Conservation (phyloP, 305 asterid genomes). For the Salvia sclarea region DNA sequence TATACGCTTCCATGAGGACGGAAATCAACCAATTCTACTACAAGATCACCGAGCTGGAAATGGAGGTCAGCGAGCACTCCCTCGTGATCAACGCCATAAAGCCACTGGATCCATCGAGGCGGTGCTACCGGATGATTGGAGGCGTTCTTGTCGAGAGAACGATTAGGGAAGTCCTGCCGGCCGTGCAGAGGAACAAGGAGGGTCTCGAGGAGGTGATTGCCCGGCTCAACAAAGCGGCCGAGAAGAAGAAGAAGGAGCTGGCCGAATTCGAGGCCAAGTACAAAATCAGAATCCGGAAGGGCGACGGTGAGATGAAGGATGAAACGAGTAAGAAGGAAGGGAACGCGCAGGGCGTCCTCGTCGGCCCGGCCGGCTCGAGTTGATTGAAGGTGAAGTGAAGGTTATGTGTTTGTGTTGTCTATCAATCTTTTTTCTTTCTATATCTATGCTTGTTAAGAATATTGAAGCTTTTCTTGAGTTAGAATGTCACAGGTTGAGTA, state of each 20-base stretch:
- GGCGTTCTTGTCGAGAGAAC: constrained; percentile 97
- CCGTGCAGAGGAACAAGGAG: constrained; percentile 82
- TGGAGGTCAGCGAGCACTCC: constrained; percentile 93
- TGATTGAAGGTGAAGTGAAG: constrained; percentile 27
- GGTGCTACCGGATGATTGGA: constrained; percentile 96
- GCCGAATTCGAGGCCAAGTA: constrained; percentile 85
- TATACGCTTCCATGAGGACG: constrained; percentile 67
- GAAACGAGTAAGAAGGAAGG: constrained; percentile 88
- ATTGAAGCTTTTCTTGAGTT: constrained; percentile 17
- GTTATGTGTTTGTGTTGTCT: background rate
- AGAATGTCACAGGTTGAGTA: background rate
- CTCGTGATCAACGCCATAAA: constrained; percentile 86
- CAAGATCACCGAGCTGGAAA: constrained; percentile 86
- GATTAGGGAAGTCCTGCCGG: constrained; percentile 85
- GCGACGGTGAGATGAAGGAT: constrained; percentile 69
- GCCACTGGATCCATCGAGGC: constrained; percentile 85
- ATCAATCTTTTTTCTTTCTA: background rate
- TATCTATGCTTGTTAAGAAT: constrained; percentile 13
- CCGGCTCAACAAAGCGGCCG: constrained; percentile 78
- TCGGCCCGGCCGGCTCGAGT: constrained; percentile 67
- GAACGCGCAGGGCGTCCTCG: constrained; percentile 96
- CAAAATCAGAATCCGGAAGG: constrained; percentile 74
- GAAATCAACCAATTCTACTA: constrained; percentile 88
- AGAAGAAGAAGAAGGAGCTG: constrained; percentile 83
- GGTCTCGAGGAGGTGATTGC: constrained; percentile 89